Conservation (phyloP, 805 yeast genomes). For the Yamadazyma olivae region DNA sequence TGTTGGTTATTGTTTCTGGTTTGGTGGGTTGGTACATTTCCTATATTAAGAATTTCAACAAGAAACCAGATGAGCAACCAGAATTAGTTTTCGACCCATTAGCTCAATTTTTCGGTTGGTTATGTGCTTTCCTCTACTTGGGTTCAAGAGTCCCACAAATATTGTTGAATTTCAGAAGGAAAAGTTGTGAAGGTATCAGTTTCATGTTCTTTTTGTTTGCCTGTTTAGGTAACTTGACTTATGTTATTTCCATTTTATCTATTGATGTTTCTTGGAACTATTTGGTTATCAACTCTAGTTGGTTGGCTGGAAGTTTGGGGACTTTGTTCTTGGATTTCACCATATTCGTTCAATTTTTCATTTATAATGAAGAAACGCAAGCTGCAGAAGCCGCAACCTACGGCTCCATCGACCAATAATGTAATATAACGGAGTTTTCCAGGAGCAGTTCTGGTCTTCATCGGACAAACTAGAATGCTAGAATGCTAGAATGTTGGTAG, state of each 20-base stretch:
- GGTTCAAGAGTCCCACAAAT: conserved; percentile 95
- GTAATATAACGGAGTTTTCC: background rate
- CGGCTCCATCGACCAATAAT: conserved; percentile 6
- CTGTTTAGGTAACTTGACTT: conserved; percentile 88
- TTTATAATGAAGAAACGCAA: conserved; percentile 49
- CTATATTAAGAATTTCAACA: conserved; percentile 44
- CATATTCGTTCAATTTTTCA: conserved; percentile 82
- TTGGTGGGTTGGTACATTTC: conserved; percentile 84
- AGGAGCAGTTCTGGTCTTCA: too few species aligned
- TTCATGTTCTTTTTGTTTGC: conserved; percentile 93
- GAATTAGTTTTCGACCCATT: conserved; percentile 63
- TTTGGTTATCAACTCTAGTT: conserved; percentile 77
- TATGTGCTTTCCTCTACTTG: conserved; percentile 69
- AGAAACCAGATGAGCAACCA: conserved; percentile 27
- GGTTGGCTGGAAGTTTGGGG: conserved; percentile 92
- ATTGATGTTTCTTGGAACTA: conserved; percentile 70
- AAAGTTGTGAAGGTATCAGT: conserved; percentile 93
- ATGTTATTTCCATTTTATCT: conserved; percentile 79
- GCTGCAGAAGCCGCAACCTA: conserved; percentile 4
- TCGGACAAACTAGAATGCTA: too few species aligned
- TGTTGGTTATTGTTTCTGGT: conserved; percentile 72
- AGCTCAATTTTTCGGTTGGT: conserved; percentile 87
- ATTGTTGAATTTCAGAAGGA: conserved; percentile 75
- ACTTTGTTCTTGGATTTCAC: conserved; percentile 80
- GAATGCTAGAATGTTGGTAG: too few species aligned